Base-by-base conservation (phyloP, 495 filamentous ascomycete genomes). In the Annulohypoxylon stygium region DNA sequence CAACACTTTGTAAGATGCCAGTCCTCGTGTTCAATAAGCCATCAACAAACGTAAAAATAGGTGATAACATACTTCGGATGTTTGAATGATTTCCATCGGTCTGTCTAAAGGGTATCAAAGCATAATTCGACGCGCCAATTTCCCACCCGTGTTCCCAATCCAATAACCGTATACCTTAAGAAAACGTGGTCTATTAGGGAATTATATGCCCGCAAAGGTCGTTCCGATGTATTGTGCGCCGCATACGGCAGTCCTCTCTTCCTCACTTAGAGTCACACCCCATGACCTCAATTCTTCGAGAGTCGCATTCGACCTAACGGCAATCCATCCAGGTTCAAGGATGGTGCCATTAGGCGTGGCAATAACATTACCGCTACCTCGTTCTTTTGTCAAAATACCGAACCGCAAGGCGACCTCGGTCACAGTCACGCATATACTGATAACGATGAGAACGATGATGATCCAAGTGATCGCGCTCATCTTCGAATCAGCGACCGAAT, bases 401-500 rank as follows among this genome's bases (percentile, higher is more conserved):
- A 98, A 98, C 11, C 97, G 86, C 47, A 99, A 83, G 59, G 91
- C 89, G 16, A 98, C 95, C 82, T 99, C 96, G 4, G 90, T 91
- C 50, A 91, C 92, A 0, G 96, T 99, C 18, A 99, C 93, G 43
- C 92, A 80, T 75, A 99, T 98, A 75, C 91, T 94, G 63, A 98
- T 83, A 47, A 97, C 73, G 75, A 99, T 99, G 9, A 99, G 87
- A 36, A 97, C 85, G 74, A 99, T 99, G 78, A 98, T 95, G 75
- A 99, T 98, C 95, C 95, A 98, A 0, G 96, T 99, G 79, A 98
- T 91, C 59, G 81, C 86, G 71, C 93, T 97, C 89, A 97, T 98
- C 77, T 95, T 97, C 64, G 92, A 92, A 78, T 98, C 95, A 34
- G 93, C 92, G 55, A 97, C 94, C 4, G 90, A 92, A 80, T 99